Percentiles rank a stretch among this genome's conserved stretches.
phyloP scores from a whole-genome alignment of 78 protist genomes.

The Dictyostelium citrinum region DNA sequence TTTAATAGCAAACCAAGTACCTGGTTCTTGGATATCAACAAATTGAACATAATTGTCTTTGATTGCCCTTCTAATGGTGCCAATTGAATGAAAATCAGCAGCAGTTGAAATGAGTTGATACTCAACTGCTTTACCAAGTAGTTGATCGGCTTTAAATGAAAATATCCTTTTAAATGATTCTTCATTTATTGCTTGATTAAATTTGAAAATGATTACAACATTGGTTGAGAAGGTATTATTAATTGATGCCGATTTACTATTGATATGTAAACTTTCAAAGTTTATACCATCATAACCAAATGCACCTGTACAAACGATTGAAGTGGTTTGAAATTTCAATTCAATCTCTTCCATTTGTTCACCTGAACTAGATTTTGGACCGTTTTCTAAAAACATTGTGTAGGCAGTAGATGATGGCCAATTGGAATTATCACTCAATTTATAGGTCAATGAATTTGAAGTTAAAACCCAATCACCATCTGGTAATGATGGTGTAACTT shows the following conservation, averaged over 20 bases:
- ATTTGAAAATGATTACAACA: background rate
- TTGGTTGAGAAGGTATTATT: background rate
- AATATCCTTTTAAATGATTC: conserved; percentile 15
- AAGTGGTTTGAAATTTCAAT: background rate
- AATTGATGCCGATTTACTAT: background rate
- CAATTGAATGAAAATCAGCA: background rate
- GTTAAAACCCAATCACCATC: conserved; percentile 24
- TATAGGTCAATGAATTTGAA: background rate
- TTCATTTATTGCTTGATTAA: conserved; percentile 17
- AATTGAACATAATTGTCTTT: background rate
- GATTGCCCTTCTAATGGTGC: background rate
- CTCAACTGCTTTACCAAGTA: conserved; percentile 4
- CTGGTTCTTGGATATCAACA: background rate
- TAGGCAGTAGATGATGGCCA: background rate
- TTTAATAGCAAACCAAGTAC: background rate
- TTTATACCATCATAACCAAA: background rate
- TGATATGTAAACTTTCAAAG: background rate
- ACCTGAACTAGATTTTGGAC: background rate
- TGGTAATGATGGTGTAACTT: conserved; percentile 20
- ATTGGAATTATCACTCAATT: background rate
- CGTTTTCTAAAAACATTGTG: background rate
- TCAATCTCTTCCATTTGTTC: conserved; percentile 25
- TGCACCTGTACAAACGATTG: background rate
- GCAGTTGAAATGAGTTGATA: background rate
- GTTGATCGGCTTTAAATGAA: background rate